Evolutionary conservation across 208 protist genomes (phyloP).

Genomic region (Giardia duodenalis): DNA sequence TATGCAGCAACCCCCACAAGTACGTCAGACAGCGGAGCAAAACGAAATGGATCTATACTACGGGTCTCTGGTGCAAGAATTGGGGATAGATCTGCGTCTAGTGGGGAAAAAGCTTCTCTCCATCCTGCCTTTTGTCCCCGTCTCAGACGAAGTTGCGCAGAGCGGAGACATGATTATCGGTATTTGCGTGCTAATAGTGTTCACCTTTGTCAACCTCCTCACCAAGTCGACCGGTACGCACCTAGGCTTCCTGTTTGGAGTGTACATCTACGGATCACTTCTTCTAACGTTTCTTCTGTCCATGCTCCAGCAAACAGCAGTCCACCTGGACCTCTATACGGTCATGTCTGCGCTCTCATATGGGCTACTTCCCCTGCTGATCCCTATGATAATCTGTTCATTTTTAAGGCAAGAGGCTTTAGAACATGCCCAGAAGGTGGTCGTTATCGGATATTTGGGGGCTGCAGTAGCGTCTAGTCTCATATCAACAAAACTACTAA

Average conservation of each 20-base stretch:
- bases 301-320: neutral
- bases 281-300: neutral
- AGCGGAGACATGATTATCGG: neutral
- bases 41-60: slow-evolving; percentile 4
- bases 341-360: neutral
- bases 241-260: neutral
- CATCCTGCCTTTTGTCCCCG: neutral
- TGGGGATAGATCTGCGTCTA: neutral
- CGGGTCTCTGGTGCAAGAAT: neutral
- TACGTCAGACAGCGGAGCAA: neutral
- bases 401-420: neutral
- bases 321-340: neutral
- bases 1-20: neutral
- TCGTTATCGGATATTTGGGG: neutral
- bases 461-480: neutral
- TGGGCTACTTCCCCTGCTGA: neutral
- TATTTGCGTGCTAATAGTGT: neutral
- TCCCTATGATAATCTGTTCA: neutral
- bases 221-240: neutral
- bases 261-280: neutral
- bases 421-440: neutral
- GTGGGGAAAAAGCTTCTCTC: neutral
- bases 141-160: neutral
- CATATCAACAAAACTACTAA: neutral
- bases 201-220: neutral